Evolutionary conservation across 495 filamentous ascomycete species (phyloP), one percentile per base, ranked within the genome.

Genomic region (Lentithecium fluviatile): DNA sequence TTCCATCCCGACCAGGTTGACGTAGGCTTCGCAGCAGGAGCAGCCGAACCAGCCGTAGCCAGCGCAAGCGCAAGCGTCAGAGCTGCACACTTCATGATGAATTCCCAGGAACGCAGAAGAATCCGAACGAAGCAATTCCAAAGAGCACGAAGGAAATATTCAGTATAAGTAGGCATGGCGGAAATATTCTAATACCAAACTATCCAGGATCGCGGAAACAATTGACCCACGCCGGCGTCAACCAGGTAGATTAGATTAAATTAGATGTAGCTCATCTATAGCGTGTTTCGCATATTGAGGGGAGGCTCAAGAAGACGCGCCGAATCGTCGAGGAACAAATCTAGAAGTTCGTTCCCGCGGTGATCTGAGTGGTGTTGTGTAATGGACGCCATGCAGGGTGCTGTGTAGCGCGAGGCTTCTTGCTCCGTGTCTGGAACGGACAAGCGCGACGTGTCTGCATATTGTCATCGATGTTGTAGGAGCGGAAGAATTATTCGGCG

Each of bases 1-100:
- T 75, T 66, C 74, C 75, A 81, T 15, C 76, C 78, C 0, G 74
- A 74, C 76, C 80, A 83, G 37, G 54, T n/a, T 8, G 34, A 8
- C 10, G 29, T 51, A 32, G 3, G 3, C 13, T 25, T 15, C 20
- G 15, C 0, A 8, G 20, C 45, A 17, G 46, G 61, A 25, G 47
- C 61, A 13, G 61, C 54, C 17, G 38, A 26, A 24, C 52, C 26
- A 4, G 15, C 21, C 0, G 43, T 13, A 20, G 37, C 43, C 23
- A 63, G n/a, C 19, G 45, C 6, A 23, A 57, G 45, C 20, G 45
- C 6, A 23, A 57, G 45, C 20, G 24, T 15, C 13, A 57, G 6
- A 12, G 52, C 34, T n/a, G 51, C 8, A 38, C 49, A 63, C 10
- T 25, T 25, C 23, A 19, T 56, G 26, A 53, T 29, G 32, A 15